phyloP scores from a whole-genome alignment of 495 filamentous ascomycete genomes.

The Penicillium parvum region DNA sequence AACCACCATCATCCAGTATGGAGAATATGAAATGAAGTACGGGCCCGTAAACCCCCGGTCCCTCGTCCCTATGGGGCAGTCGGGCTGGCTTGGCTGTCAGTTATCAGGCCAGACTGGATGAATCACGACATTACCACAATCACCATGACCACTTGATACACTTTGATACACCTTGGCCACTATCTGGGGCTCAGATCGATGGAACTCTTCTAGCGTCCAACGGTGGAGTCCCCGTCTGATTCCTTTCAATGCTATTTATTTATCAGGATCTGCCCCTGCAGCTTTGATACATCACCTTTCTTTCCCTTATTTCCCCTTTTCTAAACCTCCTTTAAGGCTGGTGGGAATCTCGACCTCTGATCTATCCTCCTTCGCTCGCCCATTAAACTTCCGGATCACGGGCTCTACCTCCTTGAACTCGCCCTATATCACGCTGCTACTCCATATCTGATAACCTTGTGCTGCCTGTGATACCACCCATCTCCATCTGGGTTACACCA shows the following conservation, averaged over 20 bases:
- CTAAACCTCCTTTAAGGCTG: neutral
- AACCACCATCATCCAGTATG: no score
- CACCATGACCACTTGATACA: constrained; percentile 15
- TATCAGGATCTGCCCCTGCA: constrained; percentile 21
- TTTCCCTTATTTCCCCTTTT: constrained; percentile 5
- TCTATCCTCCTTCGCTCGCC: neutral
- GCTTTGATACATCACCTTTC: constrained; percentile 23
- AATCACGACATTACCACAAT: constrained; percentile 27
- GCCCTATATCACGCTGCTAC: neutral
- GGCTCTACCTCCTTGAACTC: neutral
- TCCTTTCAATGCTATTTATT: constrained; percentile 22
- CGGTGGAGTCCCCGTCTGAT: constrained; percentile 15
- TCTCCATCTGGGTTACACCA: constrained; percentile 15
- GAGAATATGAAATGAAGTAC: no score
- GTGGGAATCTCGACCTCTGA: neutral
- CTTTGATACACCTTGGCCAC: no score
- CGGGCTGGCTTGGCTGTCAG: no score
- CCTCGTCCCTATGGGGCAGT: no score
- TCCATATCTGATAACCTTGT: neutral
- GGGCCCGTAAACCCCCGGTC: no score
- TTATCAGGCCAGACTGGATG: no score
- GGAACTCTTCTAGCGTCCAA: constrained; percentile 20
- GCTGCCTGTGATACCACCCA: constrained; percentile 1
- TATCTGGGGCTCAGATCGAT: constrained; percentile 25
- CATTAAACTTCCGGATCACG: neutral